A percentile compares a stretch with the other conserved stretches of the same genome.
Evolutionary conservation across 768 basidiomycete species (phyloP).

Genomic region (Tubosaeta sp.): DNA sequence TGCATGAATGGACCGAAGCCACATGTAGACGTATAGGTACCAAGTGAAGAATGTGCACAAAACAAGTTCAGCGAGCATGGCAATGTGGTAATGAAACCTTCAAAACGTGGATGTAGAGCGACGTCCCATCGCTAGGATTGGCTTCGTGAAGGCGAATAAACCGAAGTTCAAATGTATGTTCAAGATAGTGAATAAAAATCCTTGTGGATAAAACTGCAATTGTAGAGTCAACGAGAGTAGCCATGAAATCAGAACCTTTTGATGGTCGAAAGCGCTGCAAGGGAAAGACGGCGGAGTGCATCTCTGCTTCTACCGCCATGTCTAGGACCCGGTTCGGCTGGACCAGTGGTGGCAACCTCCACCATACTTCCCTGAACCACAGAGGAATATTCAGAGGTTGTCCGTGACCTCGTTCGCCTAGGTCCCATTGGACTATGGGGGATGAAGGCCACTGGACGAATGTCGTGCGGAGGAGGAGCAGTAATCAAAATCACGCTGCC

Average conservation of each 20-base stretch:
- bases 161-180: not conserved
- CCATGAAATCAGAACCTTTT: constrained; percentile 15
- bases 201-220: constrained; percentile 1
- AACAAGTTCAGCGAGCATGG: not conserved
- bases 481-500: constrained; percentile 30
- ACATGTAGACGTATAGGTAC: constrained; percentile 9
- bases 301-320: constrained; percentile 15
- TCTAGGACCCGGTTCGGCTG: constrained; percentile 12
- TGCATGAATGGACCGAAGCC: not conserved
- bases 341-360: constrained; percentile 5
- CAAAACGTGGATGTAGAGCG: constrained; percentile 6
- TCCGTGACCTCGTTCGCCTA: constrained; percentile 12
- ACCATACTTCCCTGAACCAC: constrained; percentile 8
- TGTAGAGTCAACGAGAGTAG: not conserved
- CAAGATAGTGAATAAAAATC: constrained; percentile 8
- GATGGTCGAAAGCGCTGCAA: constrained; percentile 30
- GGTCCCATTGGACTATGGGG: constrained; percentile 5
- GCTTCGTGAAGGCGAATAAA: not conserved
- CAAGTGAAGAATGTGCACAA: constrained; percentile 14
- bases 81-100: not conserved
- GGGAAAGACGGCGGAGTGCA: constrained; percentile 28
- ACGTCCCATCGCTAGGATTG: not conserved
- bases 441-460: constrained; percentile 1
- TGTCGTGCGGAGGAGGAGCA: constrained; percentile 26
- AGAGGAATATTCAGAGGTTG: constrained; percentile 25